phyloP scores from a whole-genome alignment of 176 grass and related monocot genomes.

The Thinopyrum elongatum region DNA sequence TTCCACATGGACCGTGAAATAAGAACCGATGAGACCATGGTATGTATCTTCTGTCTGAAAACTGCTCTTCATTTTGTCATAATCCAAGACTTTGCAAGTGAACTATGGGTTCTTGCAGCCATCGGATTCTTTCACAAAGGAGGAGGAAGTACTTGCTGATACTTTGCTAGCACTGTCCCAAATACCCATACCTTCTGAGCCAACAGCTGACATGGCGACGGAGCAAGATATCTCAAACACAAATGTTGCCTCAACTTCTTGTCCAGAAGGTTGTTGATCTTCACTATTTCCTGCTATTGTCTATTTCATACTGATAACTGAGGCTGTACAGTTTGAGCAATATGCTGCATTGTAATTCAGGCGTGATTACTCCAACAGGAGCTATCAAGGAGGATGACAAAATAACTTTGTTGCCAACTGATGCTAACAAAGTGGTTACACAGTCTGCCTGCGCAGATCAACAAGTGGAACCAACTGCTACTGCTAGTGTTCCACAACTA shows the following conservation, averaged over 20 bases:
- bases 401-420: background rate
- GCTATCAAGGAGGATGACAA: background rate
- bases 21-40: constrained; percentile 18
- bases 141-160: constrained; percentile 59
- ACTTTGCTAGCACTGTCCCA: constrained; percentile 48
- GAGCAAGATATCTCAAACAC: constrained; percentile 15
- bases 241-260: constrained; percentile 35
- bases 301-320: background rate
- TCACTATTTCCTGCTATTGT: background rate
- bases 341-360: constrained; percentile 6
- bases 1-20: background rate
- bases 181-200: constrained; percentile 6
- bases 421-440: background rate
- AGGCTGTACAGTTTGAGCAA: background rate
- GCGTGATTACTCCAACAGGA: constrained; percentile 23
- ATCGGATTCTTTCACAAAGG: constrained; percentile 30
- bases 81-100: background rate
- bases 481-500: background rate
- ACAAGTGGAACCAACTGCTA: background rate
- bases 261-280: constrained; percentile 40
- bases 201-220: background rate
- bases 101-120: constrained; percentile 32
- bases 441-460: background rate
- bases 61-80: background rate
- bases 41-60: background rate